A percentile compares a stretch with the other conserved stretches of the same genome.
Evolutionary conservation across 2,329 filamentous ascomycete species (phyloP).

Genomic region (Emmonsia crescens): DNA sequence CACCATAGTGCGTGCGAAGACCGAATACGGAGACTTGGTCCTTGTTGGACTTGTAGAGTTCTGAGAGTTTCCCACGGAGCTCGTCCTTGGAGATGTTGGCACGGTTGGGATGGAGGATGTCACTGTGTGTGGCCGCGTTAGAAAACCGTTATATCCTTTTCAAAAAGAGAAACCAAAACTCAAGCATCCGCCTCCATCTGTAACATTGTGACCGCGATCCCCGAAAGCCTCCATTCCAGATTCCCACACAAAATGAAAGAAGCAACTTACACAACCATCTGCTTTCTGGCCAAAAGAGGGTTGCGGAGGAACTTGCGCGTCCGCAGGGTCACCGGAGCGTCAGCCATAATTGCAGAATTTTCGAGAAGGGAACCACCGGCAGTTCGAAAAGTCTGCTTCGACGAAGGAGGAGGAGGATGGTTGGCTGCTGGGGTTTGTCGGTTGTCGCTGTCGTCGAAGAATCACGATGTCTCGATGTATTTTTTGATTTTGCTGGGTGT

Average conservation of each 20-base stretch:
- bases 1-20: slow-evolving; percentile 97
- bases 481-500: slow-evolving; percentile 33
- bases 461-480: slow-evolving; percentile 14
- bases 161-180: background rate
- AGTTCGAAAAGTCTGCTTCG: slow-evolving; percentile 20
- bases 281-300: slow-evolving; percentile 95
- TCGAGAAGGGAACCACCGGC: slow-evolving; percentile 16
- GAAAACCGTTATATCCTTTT: slow-evolving; percentile 7
- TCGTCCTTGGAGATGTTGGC: slow-evolving; percentile 99
- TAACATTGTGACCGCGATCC: background rate
- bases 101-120: slow-evolving; percentile 98
- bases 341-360: slow-evolving; percentile 68
- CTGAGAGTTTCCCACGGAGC: slow-evolving; percentile 86
- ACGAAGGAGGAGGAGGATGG: slow-evolving; percentile 13
- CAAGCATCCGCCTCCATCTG: slow-evolving; percentile 2
- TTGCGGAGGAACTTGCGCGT: slow-evolving; percentile 99
- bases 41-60: slow-evolving; percentile 97
- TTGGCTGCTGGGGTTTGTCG: slow-evolving; percentile 20
- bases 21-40: slow-evolving; percentile 97
- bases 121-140: slow-evolving; percentile 47
- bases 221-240: background rate
- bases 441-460: slow-evolving; percentile 21
- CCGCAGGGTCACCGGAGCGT: slow-evolving; percentile 68
- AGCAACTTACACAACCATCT: slow-evolving; percentile 94
- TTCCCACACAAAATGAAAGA: slow-evolving; percentile 9